Evolutionary conservation across 2,329 filamentous ascomycete species (phyloP), one percentile per base, ranked within the genome.

Genomic region (Zymoseptoria ardabiliae): DNA sequence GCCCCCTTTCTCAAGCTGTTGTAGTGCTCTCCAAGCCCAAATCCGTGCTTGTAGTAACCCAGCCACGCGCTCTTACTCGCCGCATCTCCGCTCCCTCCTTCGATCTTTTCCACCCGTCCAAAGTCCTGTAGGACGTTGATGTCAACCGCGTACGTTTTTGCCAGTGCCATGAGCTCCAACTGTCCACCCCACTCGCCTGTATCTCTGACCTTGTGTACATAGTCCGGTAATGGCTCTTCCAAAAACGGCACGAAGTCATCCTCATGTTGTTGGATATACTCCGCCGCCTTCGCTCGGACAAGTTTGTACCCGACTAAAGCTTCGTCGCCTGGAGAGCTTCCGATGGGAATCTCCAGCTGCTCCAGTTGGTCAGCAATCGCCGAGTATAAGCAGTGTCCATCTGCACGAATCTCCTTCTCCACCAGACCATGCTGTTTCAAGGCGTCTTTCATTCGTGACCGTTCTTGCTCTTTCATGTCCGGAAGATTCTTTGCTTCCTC

Each of bases 101-200:
- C 79, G 63, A 97, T 90, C 66, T 83, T 87, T 72, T 96, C 90
- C 59, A 89, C 85, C 58, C 86, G 78, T 4, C 91, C 91, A 71
- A 93, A 88, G 69, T 82, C 82, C 66, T 97, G 92, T 63, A 99
- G 78, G 11, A 99, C 88, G 70, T 87, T 85, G 63, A 97, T 93
- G 70, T 88, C 84, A 10, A 94, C 85, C 2, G 83, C 84, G 69
- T 95, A 97, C 57, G 84, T 85, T 71, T 85, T 86, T 55, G 93
- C 89, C 71, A 99, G 80, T 22, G 94, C 94, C 73, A 87, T 80
- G 58, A 99, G 76, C 79, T 99, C 94, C 63, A 97, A 75, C 78
- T 97, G 90, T 0, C 94, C 94, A 54, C 94, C 94, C 94, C 94
- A 99, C 75, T 96, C 93, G 0, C 90, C 92, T 54, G 92, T 97